These are phyloP conservation scores for Diplodia sapinea DNA, from an alignment of 2,329 filamentous ascomycete species.

Conservation along the genomic window DNA sequence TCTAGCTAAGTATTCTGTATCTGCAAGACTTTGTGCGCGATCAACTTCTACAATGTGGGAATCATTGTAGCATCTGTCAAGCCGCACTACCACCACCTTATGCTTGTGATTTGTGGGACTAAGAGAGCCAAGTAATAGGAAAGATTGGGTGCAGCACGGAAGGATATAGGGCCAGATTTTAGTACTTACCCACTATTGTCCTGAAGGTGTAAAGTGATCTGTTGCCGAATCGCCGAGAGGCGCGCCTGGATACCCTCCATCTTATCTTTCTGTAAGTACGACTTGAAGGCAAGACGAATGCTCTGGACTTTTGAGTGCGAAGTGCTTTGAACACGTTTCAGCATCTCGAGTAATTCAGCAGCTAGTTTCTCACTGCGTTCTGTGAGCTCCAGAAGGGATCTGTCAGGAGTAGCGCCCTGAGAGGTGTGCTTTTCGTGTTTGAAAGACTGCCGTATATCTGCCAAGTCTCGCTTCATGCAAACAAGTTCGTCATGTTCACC, in stretches of 20 bases:
- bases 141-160: neutral
- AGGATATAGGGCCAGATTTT: no score
- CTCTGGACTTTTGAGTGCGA: neutral
- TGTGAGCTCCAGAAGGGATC: neutral
- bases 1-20: no score
- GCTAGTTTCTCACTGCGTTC: neutral
- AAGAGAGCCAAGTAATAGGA: neutral
- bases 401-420: neutral
- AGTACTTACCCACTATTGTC: neutral
- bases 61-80: no score
- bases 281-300: neutral
- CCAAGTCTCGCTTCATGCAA: neutral
- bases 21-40: no score
- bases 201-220: neutral
- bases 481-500: neutral
- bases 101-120: neutral
- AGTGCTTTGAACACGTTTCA: fast-evolving
- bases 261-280: neutral
- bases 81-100: no score
- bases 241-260: neutral
- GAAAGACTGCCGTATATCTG: neutral
- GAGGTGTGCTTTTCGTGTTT: neutral
- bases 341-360: neutral
- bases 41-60: no score
- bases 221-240: neutral